Base-by-base conservation (phyloP, 2,329 filamentous ascomycete species). In the Cordyceps pruinosa region DNA sequence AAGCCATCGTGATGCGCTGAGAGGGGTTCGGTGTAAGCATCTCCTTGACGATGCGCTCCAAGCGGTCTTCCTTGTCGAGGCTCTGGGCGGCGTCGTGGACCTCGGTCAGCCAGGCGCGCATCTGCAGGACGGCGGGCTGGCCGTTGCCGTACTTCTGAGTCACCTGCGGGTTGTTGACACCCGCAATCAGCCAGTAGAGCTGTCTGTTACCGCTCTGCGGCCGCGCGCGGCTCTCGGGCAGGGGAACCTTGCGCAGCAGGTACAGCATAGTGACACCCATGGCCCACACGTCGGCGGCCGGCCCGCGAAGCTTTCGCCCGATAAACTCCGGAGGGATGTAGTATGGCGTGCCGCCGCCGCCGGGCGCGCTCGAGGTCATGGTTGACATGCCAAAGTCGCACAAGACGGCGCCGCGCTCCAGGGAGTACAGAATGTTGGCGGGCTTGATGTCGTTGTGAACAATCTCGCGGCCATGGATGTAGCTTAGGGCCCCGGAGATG, bases 381-480 rank as follows among this genome's bases (percentile, higher is more conserved):
- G 80, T 81, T 9, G 80, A 80, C 44, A 84, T 70, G 13, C 82
- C 82, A 67, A 84, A 82, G 66, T 84, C 82, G 66, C 82, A 84
- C 30, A 85, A 75, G 2, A 84, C 79, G 34, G 80, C 81, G 6
- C 82, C 82, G 12, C 80, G 75, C 39, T 83, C 79, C 28, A 73
- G 73, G 15, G 80, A 83, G 68, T 83, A 85, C 32, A 85, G 70
- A 56, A 84, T 83, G 60, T 84, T 85, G 61, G 76, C 79, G 1
- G 82, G 82, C 66, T 84, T 84, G 68, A 84, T 82, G 66, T 85
- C 82, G 68, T 84, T 85, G 68, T 85, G 82, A 13, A 83, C 77
- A 23, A 80, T 70, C 55, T 73, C 72, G 56, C 76, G 75, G 49
- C 71, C 70, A 66, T 85, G 82, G 34, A 85, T 73, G 65, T 84